phyloP scores from a whole-genome alignment of 225 moss, liverwort and hornwort species.

The Thuidium tamariscinum region DNA sequence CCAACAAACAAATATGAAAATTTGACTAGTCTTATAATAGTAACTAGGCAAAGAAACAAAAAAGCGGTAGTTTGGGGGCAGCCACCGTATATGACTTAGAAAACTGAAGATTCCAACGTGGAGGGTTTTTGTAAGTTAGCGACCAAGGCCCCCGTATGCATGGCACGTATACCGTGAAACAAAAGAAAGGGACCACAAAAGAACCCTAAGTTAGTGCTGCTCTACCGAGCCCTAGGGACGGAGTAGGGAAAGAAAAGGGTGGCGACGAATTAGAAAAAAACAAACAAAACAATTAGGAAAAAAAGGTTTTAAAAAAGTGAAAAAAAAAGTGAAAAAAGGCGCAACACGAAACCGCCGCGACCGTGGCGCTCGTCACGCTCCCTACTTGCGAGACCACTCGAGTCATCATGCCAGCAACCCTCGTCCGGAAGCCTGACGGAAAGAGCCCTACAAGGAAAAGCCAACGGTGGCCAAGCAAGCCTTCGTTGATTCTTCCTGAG shows the following conservation, averaged over 20 bases:
- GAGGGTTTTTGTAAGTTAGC: neutral
- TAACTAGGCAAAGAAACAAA: no score
- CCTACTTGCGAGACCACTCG: neutral
- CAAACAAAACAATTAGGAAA: no score
- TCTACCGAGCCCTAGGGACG: neutral
- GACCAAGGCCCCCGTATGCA: neutral
- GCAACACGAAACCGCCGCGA: neutral
- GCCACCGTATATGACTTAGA: no score
- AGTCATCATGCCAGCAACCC: neutral
- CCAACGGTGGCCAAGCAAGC: neutral
- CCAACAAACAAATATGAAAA: no score
- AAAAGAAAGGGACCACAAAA: neutral
- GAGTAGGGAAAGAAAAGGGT: neutral
- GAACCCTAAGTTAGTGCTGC: neutral
- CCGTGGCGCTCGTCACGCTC: neutral
- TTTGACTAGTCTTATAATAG: no score
- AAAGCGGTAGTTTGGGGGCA: no score
- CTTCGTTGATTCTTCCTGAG: neutral
- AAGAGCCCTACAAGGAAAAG: neutral
- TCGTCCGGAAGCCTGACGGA: neutral
- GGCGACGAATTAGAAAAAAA: neutral
- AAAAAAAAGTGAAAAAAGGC: neutral
- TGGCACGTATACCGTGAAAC: neutral
- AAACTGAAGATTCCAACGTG: neutral
- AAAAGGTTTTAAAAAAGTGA: no score